Evolutionary conservation across 1,139 yeast genomes (phyloP).

Genomic region (Chernovozyma sophiae-reginae): DNA sequence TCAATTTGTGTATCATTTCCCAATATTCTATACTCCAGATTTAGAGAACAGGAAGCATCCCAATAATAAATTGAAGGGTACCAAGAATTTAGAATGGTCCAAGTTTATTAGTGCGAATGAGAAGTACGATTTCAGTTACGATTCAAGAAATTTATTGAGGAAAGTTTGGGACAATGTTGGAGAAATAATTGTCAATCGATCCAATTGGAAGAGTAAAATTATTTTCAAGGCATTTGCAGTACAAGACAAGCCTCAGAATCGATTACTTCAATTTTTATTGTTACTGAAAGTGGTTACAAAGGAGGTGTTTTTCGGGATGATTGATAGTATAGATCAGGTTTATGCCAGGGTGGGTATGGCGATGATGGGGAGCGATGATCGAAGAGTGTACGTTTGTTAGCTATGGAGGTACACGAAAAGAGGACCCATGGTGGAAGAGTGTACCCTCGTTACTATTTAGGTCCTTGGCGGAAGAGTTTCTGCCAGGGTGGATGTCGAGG

Average conservation of each 20-base stretch:
- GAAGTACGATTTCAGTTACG: conserved; percentile 10
- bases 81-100: conserved; percentile 15
- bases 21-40: conserved; percentile 28
- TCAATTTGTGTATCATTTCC: conserved; percentile 22
- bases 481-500: no score
- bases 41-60: conserved; percentile 20
- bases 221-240: background rate
- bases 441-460: no score
- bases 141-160: background rate
- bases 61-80: conserved; percentile 4
- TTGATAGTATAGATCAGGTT: conserved; percentile 3
- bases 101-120: conserved; percentile 18
- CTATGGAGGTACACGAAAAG: no score
- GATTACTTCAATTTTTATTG: conserved; percentile 1
- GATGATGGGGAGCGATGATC: no score
- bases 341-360: conserved; percentile 2
- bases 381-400: no score
- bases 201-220: background rate
- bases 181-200: background rate
- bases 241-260: background rate
- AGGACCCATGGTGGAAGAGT: no score
- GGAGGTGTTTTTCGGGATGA: conserved; percentile 3
- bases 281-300: conserved; percentile 3
- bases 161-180: background rate
- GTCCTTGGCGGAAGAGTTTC: no score